Conservation (phyloP, 2,329 filamentous ascomycete species). For the Xylaria multiplex region DNA sequence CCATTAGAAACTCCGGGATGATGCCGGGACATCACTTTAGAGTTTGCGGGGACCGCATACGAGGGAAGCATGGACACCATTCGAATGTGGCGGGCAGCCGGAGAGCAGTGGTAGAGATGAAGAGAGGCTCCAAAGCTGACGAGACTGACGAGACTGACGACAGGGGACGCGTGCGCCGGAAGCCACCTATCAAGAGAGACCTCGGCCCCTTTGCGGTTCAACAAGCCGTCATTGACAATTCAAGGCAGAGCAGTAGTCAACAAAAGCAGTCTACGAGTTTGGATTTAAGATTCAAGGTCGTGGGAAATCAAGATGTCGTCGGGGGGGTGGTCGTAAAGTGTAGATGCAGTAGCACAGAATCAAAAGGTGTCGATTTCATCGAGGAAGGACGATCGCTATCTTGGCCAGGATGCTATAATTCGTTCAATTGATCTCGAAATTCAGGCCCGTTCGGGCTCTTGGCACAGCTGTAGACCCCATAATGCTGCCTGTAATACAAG, state of each 20-base stretch:
- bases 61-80: conserved; percentile 75
- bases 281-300: not conserved
- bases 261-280: not conserved
- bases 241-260: conserved; percentile 14
- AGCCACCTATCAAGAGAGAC: conserved; percentile 38
- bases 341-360: conserved; percentile 17
- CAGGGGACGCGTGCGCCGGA: conserved; percentile 31
- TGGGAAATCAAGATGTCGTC: conserved; percentile 13
- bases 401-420: conserved; percentile 16
- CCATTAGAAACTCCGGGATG: conserved; percentile 83
- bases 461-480: conserved; percentile 26
- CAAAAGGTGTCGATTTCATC: conserved; percentile 46
- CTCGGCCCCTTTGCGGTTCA: conserved; percentile 36
- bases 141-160: conserved; percentile 30
- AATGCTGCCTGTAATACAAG: conserved; percentile 30
- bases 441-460: conserved; percentile 38
- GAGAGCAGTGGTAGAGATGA: conserved; percentile 22
- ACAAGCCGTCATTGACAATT: conserved; percentile 36
- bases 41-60: conserved; percentile 61
- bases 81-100: conserved; percentile 42
- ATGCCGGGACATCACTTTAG: conserved; percentile 87
- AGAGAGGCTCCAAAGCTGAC: conserved; percentile 12
- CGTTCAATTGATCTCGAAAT: conserved; percentile 35
- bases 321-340: conserved; percentile 5
- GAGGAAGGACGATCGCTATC: conserved; percentile 36